Conservation (phyloP, 1,284 basidiomycete species). For the Irpex sp. region DNA sequence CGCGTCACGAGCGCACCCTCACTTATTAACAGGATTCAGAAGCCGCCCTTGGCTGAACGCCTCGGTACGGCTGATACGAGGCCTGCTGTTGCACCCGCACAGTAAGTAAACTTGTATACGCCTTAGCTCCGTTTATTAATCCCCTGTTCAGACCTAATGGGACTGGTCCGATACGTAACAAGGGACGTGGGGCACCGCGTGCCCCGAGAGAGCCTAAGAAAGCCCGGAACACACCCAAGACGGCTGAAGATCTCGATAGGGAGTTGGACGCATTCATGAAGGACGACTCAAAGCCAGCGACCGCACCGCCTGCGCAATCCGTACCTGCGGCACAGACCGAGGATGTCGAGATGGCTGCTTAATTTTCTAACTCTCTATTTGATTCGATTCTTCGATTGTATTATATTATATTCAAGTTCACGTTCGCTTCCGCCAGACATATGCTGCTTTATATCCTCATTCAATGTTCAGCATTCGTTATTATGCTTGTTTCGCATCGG, state of each 20-base stretch:
- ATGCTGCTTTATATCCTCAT: neutral
- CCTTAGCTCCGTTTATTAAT: neutral
- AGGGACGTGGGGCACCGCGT: constrained; percentile 20
- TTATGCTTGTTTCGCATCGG: too few relatives aligned
- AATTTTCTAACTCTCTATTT: neutral
- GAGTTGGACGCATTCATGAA: constrained; percentile 92
- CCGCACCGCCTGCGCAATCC: neutral
- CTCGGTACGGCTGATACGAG: constrained; percentile 42
- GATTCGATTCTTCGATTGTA: neutral
- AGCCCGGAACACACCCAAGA: constrained; percentile 66
- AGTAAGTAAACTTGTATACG: constrained; percentile 21
- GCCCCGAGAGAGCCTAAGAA: constrained; percentile 38
- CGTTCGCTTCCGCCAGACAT: neutral
- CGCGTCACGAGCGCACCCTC: constrained; percentile 47
- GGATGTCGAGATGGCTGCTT: constrained; percentile 50
- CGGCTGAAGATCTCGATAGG: constrained; percentile 81
- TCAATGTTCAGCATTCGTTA: too few relatives aligned
- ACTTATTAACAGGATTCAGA: constrained; percentile 60
- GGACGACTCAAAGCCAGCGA: constrained; percentile 36
- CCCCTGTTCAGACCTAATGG: constrained; percentile 12
- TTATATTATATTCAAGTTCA: neutral
- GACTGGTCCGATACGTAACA: constrained; percentile 37
- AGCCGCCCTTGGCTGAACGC: constrained; percentile 54
- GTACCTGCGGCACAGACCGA: constrained; percentile 11
- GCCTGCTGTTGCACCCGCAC: constrained; percentile 14